Evolutionary conservation across 179 eudicot species (phyloP).

Genomic region (Silene noctiflora): DNA sequence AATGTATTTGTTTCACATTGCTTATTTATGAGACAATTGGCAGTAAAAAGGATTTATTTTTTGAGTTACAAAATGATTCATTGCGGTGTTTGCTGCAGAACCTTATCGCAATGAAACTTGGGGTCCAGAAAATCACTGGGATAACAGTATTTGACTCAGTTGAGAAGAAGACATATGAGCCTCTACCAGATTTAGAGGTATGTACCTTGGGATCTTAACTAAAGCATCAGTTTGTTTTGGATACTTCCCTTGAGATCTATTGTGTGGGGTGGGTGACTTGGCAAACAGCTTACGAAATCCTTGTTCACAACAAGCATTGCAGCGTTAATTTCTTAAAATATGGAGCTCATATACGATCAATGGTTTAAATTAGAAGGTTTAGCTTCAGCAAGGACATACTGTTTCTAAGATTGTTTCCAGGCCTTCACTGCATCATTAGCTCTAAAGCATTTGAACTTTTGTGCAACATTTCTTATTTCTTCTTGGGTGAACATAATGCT

Average conservation of each 20-base stretch:
- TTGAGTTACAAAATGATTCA: background rate
- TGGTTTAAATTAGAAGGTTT: background rate
- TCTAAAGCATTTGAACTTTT: background rate
- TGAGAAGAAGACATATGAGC: constrained; percentile 82
- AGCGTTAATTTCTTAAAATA: background rate
- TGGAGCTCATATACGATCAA: background rate
- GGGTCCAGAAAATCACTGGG: constrained; percentile 92
- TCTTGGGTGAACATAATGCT: background rate
- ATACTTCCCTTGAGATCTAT: background rate
- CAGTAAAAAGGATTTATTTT: background rate
- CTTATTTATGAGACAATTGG: background rate
- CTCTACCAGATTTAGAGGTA: constrained; percentile 83
- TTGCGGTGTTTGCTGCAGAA: constrained; percentile 50
- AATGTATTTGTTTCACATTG: background rate
- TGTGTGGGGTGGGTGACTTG: background rate
- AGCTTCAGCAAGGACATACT: too few species aligned
- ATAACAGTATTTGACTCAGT: constrained; percentile 75
- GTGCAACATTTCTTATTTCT: background rate
- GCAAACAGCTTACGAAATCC: background rate
- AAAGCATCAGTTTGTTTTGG: background rate
- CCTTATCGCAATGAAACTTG: constrained; percentile 76
- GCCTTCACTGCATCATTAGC: background rate
- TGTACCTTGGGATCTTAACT: constrained; percentile 13
- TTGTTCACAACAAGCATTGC: background rate
- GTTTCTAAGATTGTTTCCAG: too few species aligned